Percentiles rank a stretch among this genome's conserved stretches.
Conservation (phyloP, 805 yeast genomes). For the Schizosaccharomyces cryophilus region DNA sequence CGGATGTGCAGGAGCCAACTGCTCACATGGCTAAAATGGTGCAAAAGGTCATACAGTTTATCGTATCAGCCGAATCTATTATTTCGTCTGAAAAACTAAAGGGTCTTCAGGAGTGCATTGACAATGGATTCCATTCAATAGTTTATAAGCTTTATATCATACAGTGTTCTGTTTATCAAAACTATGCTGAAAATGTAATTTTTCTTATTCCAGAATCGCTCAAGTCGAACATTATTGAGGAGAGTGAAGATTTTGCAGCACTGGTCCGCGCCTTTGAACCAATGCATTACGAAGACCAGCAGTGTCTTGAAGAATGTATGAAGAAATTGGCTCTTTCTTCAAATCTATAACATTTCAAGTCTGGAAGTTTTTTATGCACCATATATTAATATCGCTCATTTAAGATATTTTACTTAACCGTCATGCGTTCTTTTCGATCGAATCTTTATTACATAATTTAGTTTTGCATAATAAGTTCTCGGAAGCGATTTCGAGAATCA, state of each 20-base stretch:
- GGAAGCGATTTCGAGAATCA: no score
- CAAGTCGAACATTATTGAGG: neutral
- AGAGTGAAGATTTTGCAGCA: neutral
- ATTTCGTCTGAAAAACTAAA: neutral
- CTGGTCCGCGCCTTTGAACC: neutral
- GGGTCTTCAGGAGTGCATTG: neutral
- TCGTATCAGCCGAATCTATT: neutral
- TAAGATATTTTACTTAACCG: no score
- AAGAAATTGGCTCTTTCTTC: neutral
- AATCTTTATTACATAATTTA: no score
- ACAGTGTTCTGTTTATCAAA: neutral
- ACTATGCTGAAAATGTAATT: neutral
- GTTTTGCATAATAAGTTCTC: no score
- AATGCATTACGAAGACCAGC: neutral
- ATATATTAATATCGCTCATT: no score
- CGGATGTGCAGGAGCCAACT: neutral
- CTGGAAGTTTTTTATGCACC: no score
- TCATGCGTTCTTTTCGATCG: no score
- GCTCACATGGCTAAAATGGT: neutral
- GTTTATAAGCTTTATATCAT: neutral
- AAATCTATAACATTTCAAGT: neutral
- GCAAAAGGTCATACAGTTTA: neutral
- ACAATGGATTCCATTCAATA: neutral
- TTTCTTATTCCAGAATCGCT: neutral
- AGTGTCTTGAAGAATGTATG: neutral